Conservation (phyloP, 768 basidiomycete genomes). For the Amanita muscaria region DNA sequence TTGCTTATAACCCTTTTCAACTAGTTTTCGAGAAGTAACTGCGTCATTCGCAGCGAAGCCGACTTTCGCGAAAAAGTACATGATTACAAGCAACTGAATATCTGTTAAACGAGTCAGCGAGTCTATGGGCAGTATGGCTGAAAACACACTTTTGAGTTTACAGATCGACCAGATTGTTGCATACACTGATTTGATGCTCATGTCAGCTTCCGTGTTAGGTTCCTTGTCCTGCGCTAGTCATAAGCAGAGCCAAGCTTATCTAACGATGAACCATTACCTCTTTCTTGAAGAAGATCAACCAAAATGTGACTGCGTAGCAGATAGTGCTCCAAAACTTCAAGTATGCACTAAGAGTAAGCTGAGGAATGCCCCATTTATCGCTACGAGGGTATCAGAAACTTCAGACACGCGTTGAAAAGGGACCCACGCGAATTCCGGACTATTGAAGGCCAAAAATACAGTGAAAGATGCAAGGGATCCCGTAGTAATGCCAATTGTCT, state of each 20-base stretch:
- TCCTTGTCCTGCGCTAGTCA: conserved; percentile 63
- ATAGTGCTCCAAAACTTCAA: conserved; percentile 79
- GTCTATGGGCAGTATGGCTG: no score
- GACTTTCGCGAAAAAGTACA: conserved; percentile 89
- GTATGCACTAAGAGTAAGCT: conserved; percentile 66
- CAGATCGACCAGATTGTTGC: conserved; percentile 92
- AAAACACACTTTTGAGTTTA: conserved; percentile 79
- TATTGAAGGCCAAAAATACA: conserved; percentile 94
- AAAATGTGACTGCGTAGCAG: conserved; percentile 79
- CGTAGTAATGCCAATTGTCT: conserved; percentile 93
- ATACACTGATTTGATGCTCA: conserved; percentile 88
- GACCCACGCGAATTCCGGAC: conserved; percentile 78
- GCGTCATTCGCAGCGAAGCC: conserved; percentile 94
- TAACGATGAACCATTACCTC: no score
- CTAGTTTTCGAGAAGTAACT: conserved; percentile 83
- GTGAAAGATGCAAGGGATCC: conserved; percentile 96
- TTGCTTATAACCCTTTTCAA: conserved; percentile 91
- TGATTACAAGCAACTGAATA: conserved; percentile 75
- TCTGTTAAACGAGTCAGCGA: conserved; percentile 62
- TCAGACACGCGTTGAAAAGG: background rate
- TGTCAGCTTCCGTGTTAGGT: conserved; percentile 62
- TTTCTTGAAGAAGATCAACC: conserved; percentile 81
- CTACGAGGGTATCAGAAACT: conserved; percentile 25
- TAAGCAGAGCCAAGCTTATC: background rate
- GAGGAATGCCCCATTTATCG: conserved; percentile 68